A percentile compares a stretch with the other conserved stretches of the same genome.
Evolutionary conservation across 2,329 filamentous ascomycete genomes (phyloP).

Genomic region (Aspergillus melleus): DNA sequence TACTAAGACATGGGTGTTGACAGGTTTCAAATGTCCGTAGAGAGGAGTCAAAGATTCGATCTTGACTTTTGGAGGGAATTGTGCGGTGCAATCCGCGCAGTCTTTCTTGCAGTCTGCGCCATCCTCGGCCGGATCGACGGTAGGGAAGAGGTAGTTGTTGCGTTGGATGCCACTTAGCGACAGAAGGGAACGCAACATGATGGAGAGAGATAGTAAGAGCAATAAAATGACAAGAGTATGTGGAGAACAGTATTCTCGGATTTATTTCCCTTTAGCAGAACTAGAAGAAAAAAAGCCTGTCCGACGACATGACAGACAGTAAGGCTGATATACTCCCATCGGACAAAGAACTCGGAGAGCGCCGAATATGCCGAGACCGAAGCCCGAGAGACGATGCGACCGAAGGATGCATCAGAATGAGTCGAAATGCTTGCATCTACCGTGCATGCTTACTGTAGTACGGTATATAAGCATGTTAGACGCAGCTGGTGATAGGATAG

Average conservation of each 20-base stretch:
- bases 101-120: slow-evolving; percentile 37
- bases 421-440: background rate
- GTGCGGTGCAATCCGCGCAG: slow-evolving; percentile 38
- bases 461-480: background rate
- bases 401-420: background rate
- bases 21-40: slow-evolving; percentile 39
- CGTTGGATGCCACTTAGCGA: slow-evolving; percentile 25
- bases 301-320: background rate
- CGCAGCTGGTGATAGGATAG: background rate
- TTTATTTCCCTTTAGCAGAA: too few relatives aligned
- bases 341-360: background rate
- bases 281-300: background rate
- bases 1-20: slow-evolving; percentile 37
- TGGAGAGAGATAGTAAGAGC: background rate
- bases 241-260: too few relatives aligned
- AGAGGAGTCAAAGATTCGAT: slow-evolving; percentile 31
- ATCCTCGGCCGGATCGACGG: slow-evolving; percentile 34
- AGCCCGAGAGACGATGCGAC: background rate
- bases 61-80: slow-evolving; percentile 37
- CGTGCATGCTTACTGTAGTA: background rate
- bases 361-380: slow-evolving; percentile 2
- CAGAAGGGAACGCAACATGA: slow-evolving; percentile 35
- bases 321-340: background rate
- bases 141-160: slow-evolving; percentile 37
- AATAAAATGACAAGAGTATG: background rate